Base-by-base conservation (phyloP, 257 asterid species). In the Craterostigma plantagineum region DNA sequence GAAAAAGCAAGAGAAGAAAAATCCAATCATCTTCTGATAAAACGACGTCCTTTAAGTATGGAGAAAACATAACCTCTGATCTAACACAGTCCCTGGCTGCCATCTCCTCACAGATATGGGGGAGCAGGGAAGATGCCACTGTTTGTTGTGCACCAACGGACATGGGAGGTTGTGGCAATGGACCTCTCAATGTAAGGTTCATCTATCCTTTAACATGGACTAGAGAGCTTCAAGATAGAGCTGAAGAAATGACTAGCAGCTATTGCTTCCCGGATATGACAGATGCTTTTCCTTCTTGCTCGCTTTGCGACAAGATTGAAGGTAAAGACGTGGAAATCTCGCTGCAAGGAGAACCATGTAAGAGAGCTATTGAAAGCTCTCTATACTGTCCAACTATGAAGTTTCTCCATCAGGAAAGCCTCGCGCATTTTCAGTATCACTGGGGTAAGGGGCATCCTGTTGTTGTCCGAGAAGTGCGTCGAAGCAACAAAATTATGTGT, bases 391-490 rank as follows among this genome's bases (percentile, higher is more conserved):
- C 93, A 49, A 57, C 76, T 59, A 7, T 69, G 42, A 70, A 70
- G 48, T 71, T 72, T 68, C 75, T 83, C 45, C 79, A 50, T 50
- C 68, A 66, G 48, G 87, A 82, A 65, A 64, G 57, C 44, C 69
- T 73, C 36, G 74, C 63, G 60, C 93, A 83, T 65, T 90, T 90
- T 64, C 93, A 75, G 79, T 71, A 67, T 44, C 95, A 83, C 67
- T 90, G 95, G 99, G 57, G 66, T 51, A 71, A 60, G 63, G 92
- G 94, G 50, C 94, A 83, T 44, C 99, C 99, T 58, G 78, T 90
- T 54, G 69, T 90, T 35, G 94, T 80, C 15, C 75, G 81, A 45
- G 68, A 77, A 61, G 76, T 79, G 54, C 68, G 79, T 38, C 67
- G 47, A 57, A 52, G 64, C 36, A 51, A 64, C 35, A 52, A 74